Evolutionary conservation across 169 alveolate genomes (phyloP), one percentile per base, ranked within the genome.

Genomic region (Cryptosporidium parvum): DNA sequence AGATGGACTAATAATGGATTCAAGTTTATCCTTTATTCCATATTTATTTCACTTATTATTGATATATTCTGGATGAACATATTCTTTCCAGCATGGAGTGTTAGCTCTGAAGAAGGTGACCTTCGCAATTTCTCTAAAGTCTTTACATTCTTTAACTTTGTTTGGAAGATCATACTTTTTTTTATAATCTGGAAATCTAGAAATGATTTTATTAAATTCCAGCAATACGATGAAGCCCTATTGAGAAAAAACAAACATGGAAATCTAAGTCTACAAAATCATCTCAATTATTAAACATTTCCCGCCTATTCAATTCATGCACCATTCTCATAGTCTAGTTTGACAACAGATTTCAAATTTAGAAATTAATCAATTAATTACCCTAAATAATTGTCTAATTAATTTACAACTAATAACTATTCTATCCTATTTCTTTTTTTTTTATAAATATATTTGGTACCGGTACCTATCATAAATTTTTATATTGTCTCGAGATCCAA

Each of bases 121-220:
- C 70, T 80, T 16, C 69, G 89, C 21, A 80, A 80, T 45, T 80
- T 80, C 48, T 80, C 89, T 18, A 80, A 80, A 59, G 75, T 80
- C 14, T 80, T 80, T 33, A 80, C 89, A 6, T 80, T 80, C 67
- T 80, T 80, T 23, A 80, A 80, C 67, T 80, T 80, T 29, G 23
- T 62, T 16, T 80, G 89, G 89, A 80, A 80, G 23, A 80, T 80
- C 16, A 65, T 80, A 4, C 62, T 80, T 26, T 80, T 80, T 39
- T 65, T 80, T 65, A 65, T 80, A 5, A 80, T 80, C 8, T 80
- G 89, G 89, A 80, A 80, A 62, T 80, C 89, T 12, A 80, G 89
- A 80, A 37, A 65, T 37, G 89, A 80, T 21, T 67, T 80, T 26
- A 33, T 80, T 8, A 80, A 18, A 29, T 80, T 59, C 68, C 75